These are phyloP conservation scores for Fusarium sp. DNA, from an alignment of 2,329 filamentous ascomycete species.

Conservation along the genomic window DNA sequence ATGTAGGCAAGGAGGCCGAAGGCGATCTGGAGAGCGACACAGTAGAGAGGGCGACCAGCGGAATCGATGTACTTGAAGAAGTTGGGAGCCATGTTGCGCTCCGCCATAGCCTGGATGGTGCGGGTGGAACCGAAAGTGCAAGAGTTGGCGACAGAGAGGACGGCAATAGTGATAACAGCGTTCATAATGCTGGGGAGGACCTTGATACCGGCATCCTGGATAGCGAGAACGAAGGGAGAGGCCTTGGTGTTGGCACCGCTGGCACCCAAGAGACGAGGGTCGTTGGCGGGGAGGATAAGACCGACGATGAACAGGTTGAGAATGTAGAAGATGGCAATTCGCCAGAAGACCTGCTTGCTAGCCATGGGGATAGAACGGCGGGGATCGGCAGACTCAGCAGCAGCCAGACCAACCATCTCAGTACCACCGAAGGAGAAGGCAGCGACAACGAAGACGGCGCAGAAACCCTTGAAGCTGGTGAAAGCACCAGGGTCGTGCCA, in stretches of 20 bases:
- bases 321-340: conserved; percentile 91
- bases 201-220: conserved; percentile 83
- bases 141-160: conserved; percentile 91
- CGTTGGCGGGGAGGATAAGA: conserved; percentile 81
- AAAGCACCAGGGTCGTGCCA: conserved; percentile 87
- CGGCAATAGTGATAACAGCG: conserved; percentile 89
- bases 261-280: conserved; percentile 71
- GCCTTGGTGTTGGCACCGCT: conserved; percentile 75
- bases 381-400: conserved; percentile 81
- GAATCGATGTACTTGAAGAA: conserved; percentile 86
- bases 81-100: conserved; percentile 84
- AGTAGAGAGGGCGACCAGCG: conserved; percentile 81
- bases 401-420: conserved; percentile 81
- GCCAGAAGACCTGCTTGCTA: conserved; percentile 95
- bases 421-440: conserved; percentile 81
- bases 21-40: conserved; percentile 75
- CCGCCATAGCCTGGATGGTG: conserved; percentile 89
- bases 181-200: conserved; percentile 92
- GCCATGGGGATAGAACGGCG: conserved; percentile 86
- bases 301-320: conserved; percentile 85
- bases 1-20: conserved; percentile 85
- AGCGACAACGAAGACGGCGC: conserved; percentile 80
- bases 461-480: conserved; percentile 84
- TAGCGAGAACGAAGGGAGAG: conserved; percentile 94
- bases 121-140: conserved; percentile 92